Evolutionary conservation across 169 alveolate species (phyloP).

Genomic region (Babesia ovata): DNA sequence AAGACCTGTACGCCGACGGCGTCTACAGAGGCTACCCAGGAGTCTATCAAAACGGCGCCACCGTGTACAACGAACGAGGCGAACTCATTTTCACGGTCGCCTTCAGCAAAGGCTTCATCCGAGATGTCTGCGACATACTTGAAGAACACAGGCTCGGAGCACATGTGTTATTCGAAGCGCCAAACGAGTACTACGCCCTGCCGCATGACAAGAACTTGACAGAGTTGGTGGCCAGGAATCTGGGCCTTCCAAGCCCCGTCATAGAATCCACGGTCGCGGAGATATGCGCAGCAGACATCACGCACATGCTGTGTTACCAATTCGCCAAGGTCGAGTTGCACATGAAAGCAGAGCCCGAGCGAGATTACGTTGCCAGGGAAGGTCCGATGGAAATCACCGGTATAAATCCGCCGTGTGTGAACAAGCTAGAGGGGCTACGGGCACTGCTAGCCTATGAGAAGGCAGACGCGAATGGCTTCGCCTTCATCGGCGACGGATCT

Average conservation of each 20-base stretch:
- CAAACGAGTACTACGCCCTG: background rate
- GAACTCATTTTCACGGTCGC: background rate
- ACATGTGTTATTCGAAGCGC: background rate
- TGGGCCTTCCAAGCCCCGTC: background rate
- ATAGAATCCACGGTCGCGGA: background rate
- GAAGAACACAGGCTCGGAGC: slow-evolving; percentile 3
- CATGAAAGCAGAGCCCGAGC: background rate
- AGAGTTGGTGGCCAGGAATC: background rate
- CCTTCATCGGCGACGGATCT: slow-evolving; percentile 49
- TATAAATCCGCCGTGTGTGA: slow-evolving; percentile 29
- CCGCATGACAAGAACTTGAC: background rate
- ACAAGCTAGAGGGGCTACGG: slow-evolving; percentile 35
- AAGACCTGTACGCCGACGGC: background rate
- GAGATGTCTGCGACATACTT: background rate
- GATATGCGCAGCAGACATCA: background rate
- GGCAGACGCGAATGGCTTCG: slow-evolving; percentile 6
- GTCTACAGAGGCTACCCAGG: slow-evolving; percentile 48
- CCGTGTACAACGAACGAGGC: slow-evolving; percentile 33
- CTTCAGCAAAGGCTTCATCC: background rate
- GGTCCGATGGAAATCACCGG: background rate
- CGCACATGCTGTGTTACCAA: background rate
- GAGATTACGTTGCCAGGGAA: slow-evolving; percentile 20
- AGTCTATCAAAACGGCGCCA: slow-evolving; percentile 38
- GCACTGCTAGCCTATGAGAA: slow-evolving; percentile 3
- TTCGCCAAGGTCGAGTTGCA: background rate